These are phyloP conservation scores for Akanthomyces dipterigenus DNA, from an alignment of 2,329 filamentous ascomycete genomes.

Conservation along the genomic window DNA sequence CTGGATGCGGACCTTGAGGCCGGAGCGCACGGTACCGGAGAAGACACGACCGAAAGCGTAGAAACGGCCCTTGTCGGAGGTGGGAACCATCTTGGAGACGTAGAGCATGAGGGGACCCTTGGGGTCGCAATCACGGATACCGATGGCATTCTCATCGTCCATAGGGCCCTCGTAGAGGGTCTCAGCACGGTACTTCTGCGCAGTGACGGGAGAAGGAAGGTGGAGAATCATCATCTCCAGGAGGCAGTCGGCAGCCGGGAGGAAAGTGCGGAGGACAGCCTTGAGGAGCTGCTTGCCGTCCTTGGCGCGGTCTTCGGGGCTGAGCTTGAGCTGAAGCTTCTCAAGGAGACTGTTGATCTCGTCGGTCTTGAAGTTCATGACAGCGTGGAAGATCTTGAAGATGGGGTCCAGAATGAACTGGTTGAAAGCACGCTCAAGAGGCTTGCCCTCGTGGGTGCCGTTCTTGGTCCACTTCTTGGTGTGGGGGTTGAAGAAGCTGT, in stretches of 20 bases:
- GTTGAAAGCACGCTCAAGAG: slow-evolving; percentile 97
- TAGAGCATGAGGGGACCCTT: slow-evolving; percentile 99
- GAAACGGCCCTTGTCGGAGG: slow-evolving; percentile 99
- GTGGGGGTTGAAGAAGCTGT: slow-evolving; percentile 99
- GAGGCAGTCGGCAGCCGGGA: slow-evolving; percentile 94
- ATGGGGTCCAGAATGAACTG: slow-evolving; percentile 99
- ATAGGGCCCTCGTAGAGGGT: slow-evolving; percentile 96
- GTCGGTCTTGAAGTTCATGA: slow-evolving; percentile 99
- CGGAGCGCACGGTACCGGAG: slow-evolving; percentile 93
- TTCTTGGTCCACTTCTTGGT: slow-evolving; percentile 99
- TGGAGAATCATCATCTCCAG: slow-evolving; percentile 99
- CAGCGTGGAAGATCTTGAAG: slow-evolving; percentile 94
- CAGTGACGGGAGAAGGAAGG: slow-evolving; percentile 89
- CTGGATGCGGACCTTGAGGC: slow-evolving; percentile 99
- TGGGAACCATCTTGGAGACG: slow-evolving; percentile 99
- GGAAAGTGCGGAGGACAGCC: slow-evolving; percentile 97
- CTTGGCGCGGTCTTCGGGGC: slow-evolving; percentile 77
- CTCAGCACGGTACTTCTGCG: slow-evolving; percentile 96
- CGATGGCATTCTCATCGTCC: slow-evolving; percentile 88
- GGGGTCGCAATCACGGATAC: slow-evolving; percentile 97
- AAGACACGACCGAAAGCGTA: slow-evolving; percentile 99
- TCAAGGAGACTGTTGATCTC: slow-evolving; percentile 75
- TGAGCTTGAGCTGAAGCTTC: slow-evolving; percentile 94
- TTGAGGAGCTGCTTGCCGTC: slow-evolving; percentile 98
- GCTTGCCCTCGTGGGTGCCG: slow-evolving; percentile 75